A percentile compares a stretch with the other conserved stretches of the same genome.
phyloP scores from a whole-genome alignment of 2,329 filamentous ascomycete genomes.

The Fusarium redolens region DNA sequence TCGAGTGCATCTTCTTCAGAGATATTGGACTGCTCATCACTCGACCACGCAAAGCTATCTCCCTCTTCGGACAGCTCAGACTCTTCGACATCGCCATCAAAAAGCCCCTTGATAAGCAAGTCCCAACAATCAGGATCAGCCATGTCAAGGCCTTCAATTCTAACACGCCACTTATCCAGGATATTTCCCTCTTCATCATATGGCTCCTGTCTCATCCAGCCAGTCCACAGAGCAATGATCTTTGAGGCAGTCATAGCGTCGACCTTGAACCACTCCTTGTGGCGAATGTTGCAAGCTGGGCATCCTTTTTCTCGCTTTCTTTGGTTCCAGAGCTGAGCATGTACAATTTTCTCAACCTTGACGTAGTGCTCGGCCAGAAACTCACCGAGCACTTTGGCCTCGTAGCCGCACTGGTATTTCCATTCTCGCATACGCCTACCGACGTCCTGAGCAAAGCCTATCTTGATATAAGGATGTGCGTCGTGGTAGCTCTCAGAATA shows the following conservation, averaged over 20 bases:
- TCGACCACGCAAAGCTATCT: conserved; percentile 18
- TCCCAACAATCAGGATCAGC: conserved; percentile 44
- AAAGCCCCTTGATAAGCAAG: conserved; percentile 27
- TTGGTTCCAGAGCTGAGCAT: conserved; percentile 43
- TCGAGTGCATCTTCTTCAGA: conserved; percentile 9
- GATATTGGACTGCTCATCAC: conserved; percentile 3
- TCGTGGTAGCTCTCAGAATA: conserved; percentile 34
- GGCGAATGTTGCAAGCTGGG: conserved; percentile 34
- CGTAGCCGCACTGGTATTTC: conserved; percentile 42
- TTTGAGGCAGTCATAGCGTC: conserved; percentile 19
- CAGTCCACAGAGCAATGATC: conserved; percentile 42
- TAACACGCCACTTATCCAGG: conserved; percentile 37
- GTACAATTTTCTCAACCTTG: conserved; percentile 47
- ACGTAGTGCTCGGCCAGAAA: conserved; percentile 34
- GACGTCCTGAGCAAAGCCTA: conserved; percentile 43
- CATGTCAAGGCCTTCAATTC: conserved; percentile 41
- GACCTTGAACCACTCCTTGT: conserved; percentile 48
- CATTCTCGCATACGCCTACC: conserved; percentile 41
- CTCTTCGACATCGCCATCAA: conserved; percentile 30
- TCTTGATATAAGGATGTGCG: conserved; percentile 44
- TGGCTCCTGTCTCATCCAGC: conserved; percentile 44
- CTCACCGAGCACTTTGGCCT: conserved; percentile 25
- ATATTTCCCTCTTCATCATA: conserved; percentile 44
- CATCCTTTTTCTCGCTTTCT: conserved; percentile 43
- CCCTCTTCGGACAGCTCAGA: conserved; percentile 24